A percentile compares a stretch with the other conserved stretches of the same genome.
These are phyloP conservation scores for Thermothelomyces thermophilus DNA, from an alignment of 2,329 filamentous ascomycete genomes.

Conservation along the genomic window DNA sequence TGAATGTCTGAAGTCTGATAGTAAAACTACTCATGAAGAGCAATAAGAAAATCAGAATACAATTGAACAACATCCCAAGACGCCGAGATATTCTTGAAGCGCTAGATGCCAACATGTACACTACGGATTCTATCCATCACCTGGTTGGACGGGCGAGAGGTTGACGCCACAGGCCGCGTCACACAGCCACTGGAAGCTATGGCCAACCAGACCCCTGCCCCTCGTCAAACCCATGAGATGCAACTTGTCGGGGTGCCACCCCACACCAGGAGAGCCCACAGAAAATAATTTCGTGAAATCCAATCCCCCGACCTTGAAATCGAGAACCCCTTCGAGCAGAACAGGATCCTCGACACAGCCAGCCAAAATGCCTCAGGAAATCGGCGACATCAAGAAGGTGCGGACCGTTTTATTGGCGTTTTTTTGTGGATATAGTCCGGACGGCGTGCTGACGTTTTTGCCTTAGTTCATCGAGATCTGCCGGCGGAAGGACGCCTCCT, in stretches of 20 bases:
- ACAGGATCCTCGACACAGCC: constrained; percentile 33
- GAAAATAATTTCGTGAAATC: constrained; percentile 28
- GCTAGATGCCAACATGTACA: no score
- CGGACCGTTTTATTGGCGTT: constrained; percentile 17
- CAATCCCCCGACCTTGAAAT: constrained; percentile 17
- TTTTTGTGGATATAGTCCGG: background rate
- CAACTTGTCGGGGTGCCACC: constrained; percentile 12
- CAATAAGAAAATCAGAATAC: background rate
- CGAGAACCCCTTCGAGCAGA: constrained; percentile 18
- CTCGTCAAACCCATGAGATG: constrained; percentile 10
- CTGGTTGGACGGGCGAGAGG: no score
- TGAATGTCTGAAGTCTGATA: background rate
- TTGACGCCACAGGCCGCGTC: constrained; percentile 13
- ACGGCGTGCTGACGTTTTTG: constrained; percentile 19
- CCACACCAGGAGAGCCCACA: constrained; percentile 23
- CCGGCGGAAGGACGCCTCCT: constrained; percentile 98
- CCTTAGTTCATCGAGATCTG: constrained; percentile 99
- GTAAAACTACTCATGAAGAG: background rate
- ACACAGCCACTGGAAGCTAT: constrained; percentile 12
- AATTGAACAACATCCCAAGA: no score
- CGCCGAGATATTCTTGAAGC: no score
- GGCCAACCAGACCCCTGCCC: constrained; percentile 2
- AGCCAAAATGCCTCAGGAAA: constrained; percentile 94
- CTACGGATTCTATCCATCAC: no score
- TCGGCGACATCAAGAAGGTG: constrained; percentile 93